Percentiles rank a stretch among this genome's conserved stretches.
Conservation (phyloP, 139 green algal species). For the Mesotaenium endlicherianum region DNA sequence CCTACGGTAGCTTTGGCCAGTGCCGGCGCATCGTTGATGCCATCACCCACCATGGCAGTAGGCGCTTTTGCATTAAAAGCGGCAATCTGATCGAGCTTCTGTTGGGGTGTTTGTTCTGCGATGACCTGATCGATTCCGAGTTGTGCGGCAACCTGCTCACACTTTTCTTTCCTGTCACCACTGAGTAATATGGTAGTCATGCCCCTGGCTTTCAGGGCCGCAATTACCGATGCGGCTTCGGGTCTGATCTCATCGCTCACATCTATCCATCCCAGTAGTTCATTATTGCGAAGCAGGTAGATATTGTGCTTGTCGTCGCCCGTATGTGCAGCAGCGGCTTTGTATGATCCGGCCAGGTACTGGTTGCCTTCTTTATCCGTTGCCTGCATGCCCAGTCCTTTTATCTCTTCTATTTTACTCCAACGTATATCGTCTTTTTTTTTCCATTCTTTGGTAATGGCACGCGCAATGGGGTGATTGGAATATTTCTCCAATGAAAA, state of each 20-base stretch:
- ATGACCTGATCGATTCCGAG: neutral
- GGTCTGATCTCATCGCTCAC: neutral
- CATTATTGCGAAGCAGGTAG: neutral
- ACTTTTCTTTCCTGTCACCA: neutral
- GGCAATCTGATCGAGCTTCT: neutral
- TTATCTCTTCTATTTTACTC: no score
- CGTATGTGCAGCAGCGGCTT: neutral
- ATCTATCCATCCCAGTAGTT: neutral
- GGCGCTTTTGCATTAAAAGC: neutral
- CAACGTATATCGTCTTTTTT: no score
- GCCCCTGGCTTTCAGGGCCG: neutral
- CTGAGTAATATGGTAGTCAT: neutral
- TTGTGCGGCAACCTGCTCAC: neutral
- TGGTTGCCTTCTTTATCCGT: neutral
- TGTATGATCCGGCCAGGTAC: neutral
- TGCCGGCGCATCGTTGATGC: conserved; percentile 4
- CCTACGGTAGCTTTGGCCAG: neutral
- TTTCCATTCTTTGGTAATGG: no score
- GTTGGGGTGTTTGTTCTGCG: neutral
- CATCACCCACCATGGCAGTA: conserved; percentile 48
- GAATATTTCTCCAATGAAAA: no score
- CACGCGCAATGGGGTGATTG: neutral
- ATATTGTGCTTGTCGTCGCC: neutral
- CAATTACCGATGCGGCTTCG: neutral
- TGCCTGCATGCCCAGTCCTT: no score